Evolutionary conservation across 129 eudicot genomes (phyloP).

Genomic region (Dittrichia graveolens): DNA sequence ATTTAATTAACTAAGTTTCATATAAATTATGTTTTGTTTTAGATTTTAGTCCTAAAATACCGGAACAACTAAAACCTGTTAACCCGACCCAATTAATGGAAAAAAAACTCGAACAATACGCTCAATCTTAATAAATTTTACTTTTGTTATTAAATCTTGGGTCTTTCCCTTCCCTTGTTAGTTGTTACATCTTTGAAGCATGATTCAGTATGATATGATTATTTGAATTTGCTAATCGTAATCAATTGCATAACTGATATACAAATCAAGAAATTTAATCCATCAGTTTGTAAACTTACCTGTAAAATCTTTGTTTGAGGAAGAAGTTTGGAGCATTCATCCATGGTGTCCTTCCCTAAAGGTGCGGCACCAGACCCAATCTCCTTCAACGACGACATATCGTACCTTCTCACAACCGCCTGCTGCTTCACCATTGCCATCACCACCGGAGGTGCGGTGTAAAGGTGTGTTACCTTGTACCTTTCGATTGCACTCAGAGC

Average conservation of each 20-base stretch:
- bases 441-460: slow-evolving; percentile 45
- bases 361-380: slow-evolving; percentile 52
- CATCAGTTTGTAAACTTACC: slow-evolving; percentile 16
- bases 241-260: not conserved
- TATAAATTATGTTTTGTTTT: no score
- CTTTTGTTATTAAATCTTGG: no score
- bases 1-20: no score
- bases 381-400: slow-evolving; percentile 26
- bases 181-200: no score
- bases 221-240: not conserved
- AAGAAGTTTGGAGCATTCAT: slow-evolving; percentile 32
- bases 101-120: no score
- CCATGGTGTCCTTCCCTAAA: slow-evolving; percentile 40
- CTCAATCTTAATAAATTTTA: no score
- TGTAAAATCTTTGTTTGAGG: slow-evolving; percentile 36
- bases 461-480: slow-evolving; percentile 39
- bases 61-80: no score
- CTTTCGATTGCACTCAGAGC: slow-evolving; percentile 39
- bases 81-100: no score
- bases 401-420: slow-evolving; percentile 25
- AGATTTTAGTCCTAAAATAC: no score
- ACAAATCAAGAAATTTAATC: not conserved
- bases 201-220: not conserved
- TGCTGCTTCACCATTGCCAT: slow-evolving; percentile 36
- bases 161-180: no score